These are phyloP conservation scores for Dioscorea alata DNA, from an alignment of 106 monocot species.

Conservation along the genomic window DNA sequence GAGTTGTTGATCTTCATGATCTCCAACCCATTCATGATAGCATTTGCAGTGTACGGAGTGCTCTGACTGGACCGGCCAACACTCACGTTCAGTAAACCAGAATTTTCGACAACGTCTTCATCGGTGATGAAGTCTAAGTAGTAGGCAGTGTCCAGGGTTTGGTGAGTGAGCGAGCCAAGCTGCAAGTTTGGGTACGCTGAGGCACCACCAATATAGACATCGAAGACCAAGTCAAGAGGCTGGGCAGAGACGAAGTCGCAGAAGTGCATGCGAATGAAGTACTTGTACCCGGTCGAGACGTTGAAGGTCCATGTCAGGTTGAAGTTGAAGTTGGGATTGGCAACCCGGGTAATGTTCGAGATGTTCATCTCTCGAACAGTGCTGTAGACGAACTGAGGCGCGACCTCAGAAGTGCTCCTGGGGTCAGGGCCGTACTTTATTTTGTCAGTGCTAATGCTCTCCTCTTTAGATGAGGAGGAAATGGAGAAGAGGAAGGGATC, in stretches of 20 bases:
- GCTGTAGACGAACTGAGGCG: slow-evolving; percentile 40
- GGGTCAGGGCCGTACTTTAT: not conserved
- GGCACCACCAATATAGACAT: slow-evolving; percentile 31
- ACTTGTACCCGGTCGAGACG: slow-evolving; percentile 10
- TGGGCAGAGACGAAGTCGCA: slow-evolving; percentile 32
- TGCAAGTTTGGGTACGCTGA: slow-evolving; percentile 9
- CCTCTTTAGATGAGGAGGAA: not conserved
- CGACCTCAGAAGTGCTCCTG: slow-evolving; percentile 9
- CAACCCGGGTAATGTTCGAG: not conserved
- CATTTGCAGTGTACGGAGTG: not conserved
- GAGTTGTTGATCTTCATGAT: slow-evolving; percentile 39
- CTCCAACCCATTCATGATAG: slow-evolving; percentile 59
- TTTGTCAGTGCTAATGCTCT: not conserved
- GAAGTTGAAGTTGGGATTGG: not conserved
- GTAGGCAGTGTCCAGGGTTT: slow-evolving; percentile 15
- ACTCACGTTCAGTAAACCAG: slow-evolving; percentile 30
- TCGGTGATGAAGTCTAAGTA: slow-evolving; percentile 25
- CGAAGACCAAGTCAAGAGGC: slow-evolving; percentile 12
- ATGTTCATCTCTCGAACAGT: slow-evolving; percentile 23
- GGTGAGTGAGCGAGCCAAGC: not conserved
- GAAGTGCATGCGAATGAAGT: slow-evolving; percentile 59
- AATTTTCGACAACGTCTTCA: not conserved
- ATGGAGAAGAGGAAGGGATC: slow-evolving; percentile 20
- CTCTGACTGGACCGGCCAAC: slow-evolving; percentile 26
- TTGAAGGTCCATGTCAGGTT: slow-evolving; percentile 58